phyloP scores from a whole-genome alignment of 768 basidiomycete genomes.

The Mycena epipterygia region DNA sequence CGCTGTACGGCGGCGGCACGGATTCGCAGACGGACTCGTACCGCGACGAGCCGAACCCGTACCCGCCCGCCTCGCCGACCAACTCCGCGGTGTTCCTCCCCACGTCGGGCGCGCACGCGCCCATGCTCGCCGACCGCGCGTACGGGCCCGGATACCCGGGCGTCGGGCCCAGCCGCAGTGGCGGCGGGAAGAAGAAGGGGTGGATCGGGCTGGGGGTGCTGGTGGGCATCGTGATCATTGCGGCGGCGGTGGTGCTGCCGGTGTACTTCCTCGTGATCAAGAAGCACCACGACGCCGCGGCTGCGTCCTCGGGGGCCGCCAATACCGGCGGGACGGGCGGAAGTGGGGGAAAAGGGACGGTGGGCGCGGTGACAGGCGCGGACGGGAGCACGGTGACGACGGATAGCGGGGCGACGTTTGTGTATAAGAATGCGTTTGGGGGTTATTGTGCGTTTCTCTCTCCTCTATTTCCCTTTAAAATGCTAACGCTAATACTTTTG shows the following conservation, averaged over 20 bases:
- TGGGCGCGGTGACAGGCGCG: neutral
- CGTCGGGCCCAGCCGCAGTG: neutral
- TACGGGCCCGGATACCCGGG: neutral
- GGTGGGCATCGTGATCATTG: neutral
- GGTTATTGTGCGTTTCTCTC: conserved; percentile 13
- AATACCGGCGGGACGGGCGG: neutral
- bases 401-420: conserved; percentile 7
- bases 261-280: conserved; percentile 15
- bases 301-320: neutral
- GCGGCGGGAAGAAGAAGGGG: neutral
- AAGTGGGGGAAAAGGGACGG: neutral
- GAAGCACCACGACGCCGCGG: neutral
- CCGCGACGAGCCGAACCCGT: too few species aligned
- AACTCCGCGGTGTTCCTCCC: too few species aligned
- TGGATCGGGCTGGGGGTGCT: neutral
- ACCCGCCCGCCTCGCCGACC: too few species aligned
- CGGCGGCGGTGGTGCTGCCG: neutral
- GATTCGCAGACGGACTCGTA: too few species aligned
- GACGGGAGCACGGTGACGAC: conserved; percentile 14
- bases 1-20: too few species aligned
- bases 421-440: conserved; percentile 10
- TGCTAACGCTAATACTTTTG: neutral
- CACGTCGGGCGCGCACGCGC: too few species aligned
- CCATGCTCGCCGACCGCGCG: neutral
- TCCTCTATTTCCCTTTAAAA: neutral